Evolutionary conservation across 768 basidiomycete species (phyloP).

Genomic region (Scleroderma bovista): DNA sequence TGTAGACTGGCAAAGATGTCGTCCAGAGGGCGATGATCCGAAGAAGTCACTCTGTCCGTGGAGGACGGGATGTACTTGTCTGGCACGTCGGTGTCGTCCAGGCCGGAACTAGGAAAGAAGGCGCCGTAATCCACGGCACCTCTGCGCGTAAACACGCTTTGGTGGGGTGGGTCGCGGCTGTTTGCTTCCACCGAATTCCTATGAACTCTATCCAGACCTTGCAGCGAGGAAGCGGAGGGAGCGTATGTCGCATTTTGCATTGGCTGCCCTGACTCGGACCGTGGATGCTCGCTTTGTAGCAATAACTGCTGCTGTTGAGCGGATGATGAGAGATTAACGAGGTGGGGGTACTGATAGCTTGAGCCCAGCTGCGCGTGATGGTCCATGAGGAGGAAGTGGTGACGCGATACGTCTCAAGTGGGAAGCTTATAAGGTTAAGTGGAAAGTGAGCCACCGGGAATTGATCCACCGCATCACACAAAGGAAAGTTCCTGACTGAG

Average conservation of each 20-base stretch:
- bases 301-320: neutral
- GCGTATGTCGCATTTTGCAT: neutral
- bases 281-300: too few species aligned
- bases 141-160: neutral
- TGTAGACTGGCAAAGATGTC: constrained; percentile 16
- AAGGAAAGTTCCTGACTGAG: neutral
- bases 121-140: neutral
- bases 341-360: neutral
- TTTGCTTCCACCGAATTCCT: neutral
- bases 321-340: neutral
- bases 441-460: neutral
- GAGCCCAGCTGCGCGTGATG: neutral
- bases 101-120: neutral
- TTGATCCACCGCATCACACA: neutral
- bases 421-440: too few species aligned
- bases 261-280: too few species aligned
- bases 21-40: constrained; percentile 23
- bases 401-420: too few species aligned
- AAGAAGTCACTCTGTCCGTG: constrained; percentile 23
- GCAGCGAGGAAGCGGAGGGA: neutral
- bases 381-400: neutral
- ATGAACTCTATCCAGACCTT: neutral
- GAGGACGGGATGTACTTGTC: constrained; percentile 25
- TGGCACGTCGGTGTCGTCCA: neutral
- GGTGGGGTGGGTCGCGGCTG: neutral